Evolutionary conservation across 2,329 filamentous ascomycete species (phyloP).

Genomic region (Aphanocladium album): DNA sequence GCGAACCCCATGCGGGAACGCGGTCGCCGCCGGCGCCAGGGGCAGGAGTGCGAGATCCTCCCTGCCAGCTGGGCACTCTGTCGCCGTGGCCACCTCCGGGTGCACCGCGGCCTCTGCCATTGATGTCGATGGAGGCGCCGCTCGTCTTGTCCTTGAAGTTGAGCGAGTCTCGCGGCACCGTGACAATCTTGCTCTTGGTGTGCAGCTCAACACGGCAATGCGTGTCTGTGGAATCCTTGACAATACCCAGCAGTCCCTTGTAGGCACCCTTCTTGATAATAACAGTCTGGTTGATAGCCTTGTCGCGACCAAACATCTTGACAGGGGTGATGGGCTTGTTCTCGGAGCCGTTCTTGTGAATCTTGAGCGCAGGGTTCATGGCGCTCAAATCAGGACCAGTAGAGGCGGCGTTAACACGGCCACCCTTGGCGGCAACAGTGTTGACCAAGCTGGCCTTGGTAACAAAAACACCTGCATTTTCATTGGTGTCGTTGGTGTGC

Average conservation of each 20-base stretch:
- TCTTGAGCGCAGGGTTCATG: conserved; percentile 88
- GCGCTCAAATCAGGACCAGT: conserved; percentile 74
- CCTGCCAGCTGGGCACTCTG: conserved; percentile 53
- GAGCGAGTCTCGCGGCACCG: conserved; percentile 75
- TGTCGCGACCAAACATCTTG: conserved; percentile 73
- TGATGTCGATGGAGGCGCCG: conserved; percentile 71
- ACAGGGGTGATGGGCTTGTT: conserved; percentile 56
- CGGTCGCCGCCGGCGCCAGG: conserved; percentile 57
- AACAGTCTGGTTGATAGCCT: conserved; percentile 84
- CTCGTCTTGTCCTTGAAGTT: conserved; percentile 80
- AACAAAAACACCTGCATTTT: conserved; percentile 88
- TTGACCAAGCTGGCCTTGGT: conserved; percentile 79
- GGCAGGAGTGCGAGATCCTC: conserved; percentile 64
- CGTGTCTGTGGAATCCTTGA: conserved; percentile 87
- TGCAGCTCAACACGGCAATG: conserved; percentile 88
- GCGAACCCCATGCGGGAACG: conserved; percentile 71
- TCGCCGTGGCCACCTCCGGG: conserved; percentile 42
- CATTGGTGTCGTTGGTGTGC: conserved; percentile 74
- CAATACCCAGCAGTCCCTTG: conserved; percentile 90
- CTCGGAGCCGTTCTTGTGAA: conserved; percentile 53
- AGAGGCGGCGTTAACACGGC: conserved; percentile 58
- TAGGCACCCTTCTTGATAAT: conserved; percentile 81
- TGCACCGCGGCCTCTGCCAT: conserved; percentile 43
- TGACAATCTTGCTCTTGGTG: conserved; percentile 88
- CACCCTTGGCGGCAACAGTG: conserved; percentile 91